Base-by-base conservation (phyloP, 2,329 filamentous ascomycete genomes). In the Fusarium sp. region DNA sequence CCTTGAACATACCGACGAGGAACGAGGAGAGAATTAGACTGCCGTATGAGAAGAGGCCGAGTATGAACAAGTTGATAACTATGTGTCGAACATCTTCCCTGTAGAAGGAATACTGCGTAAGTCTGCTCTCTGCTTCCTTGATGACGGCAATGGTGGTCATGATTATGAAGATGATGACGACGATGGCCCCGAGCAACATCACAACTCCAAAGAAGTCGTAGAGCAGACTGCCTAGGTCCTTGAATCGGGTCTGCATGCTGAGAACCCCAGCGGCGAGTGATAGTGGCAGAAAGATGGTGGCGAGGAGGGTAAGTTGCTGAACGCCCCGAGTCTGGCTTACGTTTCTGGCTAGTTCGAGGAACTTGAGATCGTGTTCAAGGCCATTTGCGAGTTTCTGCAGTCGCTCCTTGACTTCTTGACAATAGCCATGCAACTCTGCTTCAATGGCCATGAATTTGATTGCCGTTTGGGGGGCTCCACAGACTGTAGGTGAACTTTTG, bases 231-330 rank as follows among this genome's bases (percentile, higher is more conserved):
- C 59, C 59, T 3, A 63, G 13, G 13, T 68, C 65, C 16, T 59
- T 59, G 52, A 68, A 68, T 2, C 58, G 50, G 4, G 65, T 40
- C 31, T 68, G 65, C 65, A 68, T 68, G 25, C 65, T 63, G 16
- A 68, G 60, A 4, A 68, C 47, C 4, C 65, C 65, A 2, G 65
- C 59, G 8, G 65, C 31, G 33, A 68, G 65, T 5, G 59, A 63
- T 2, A 68, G 29, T 4, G 65, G 65, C 4, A 68, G 52, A 11
- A 68, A 68, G 6, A 63, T 47, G 2, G 65, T 68, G 38, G 65
- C 59, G 7, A 68, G 29, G 16, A 68, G 47, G 13, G 65, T 68
- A 7, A 68, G 60, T 25, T 18, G 33, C 29, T 68, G 35, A 16
- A 68, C 65, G 31, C 42, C 16, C 3, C 18, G 16, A 11, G 58